Evolutionary conservation across 257 asterid species (phyloP), one percentile per base, ranked within the genome.

Genomic region (Primulina tabacum): DNA sequence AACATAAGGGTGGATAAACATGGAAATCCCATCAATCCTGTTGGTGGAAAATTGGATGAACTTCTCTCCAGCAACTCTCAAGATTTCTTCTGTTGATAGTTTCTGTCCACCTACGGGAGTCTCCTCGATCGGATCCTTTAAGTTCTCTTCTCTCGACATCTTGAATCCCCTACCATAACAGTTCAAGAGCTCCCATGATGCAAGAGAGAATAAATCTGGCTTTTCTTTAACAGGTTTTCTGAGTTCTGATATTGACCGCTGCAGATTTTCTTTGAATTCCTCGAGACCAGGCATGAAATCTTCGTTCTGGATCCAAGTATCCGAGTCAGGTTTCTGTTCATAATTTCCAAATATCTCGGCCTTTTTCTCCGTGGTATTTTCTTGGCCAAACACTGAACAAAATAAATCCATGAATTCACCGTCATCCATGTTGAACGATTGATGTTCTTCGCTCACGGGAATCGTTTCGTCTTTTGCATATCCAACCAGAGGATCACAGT

Each of bases 1-100:
- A 43, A 43, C 55, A 55, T 89, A 86, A 8, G 92, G 90, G 58
- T 86, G 88, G 57, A 83, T 77, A 47, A 81, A 72, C 86, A 66
- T 68, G 24, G 93, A 81, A 40, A 83, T 64, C 12, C 87, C 89
- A 40, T 87, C 89, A 7, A 65, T 60, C 33, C 63, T 80, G 70
- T 73, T 81, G 67, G 89, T 75, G 66, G 85, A 83, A 69, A 80
- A 85, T 8, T 82, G 88, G 58, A 86, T 77, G 85, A 77, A 89
- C 58, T 81, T 82, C 69, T 85, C 89, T 53, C 89, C 93, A 3
- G 87, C 92, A 52, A 79, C 29, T 79, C 79, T 85, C 61, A 89
- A 28, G 58, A 79, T 82, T 26, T 89, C 90, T 16, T 75, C 83
- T 33, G 78, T 63, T 26, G 89, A 77, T n/a, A 87, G 24, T 52